A percentile compares a stretch with the other conserved stretches of the same genome.
Evolutionary conservation across 108 stramenopile species (phyloP).

Genomic region (Mayamaea pseudoterrestris): DNA sequence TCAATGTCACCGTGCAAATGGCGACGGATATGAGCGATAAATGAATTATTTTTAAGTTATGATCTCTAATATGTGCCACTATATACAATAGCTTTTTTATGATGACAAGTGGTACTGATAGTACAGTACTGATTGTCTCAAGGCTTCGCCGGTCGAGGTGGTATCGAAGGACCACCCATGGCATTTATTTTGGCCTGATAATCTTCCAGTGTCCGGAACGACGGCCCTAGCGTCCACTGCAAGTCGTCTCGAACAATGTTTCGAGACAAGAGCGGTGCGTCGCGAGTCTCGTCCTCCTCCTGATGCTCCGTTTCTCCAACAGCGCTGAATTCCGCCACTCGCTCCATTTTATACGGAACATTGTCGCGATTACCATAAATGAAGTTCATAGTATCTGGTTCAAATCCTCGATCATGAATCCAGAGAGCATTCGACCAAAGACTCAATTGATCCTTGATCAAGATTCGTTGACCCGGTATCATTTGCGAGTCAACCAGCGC

Average conservation of each 20-base stretch:
- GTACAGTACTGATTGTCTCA: too few species aligned
- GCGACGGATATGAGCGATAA: too few species aligned
- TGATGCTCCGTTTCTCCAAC: slow-evolving; percentile 1
- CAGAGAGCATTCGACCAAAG: slow-evolving; percentile 65
- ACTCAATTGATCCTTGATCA: slow-evolving; percentile 63
- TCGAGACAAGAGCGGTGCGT: too few species aligned
- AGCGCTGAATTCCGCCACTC: slow-evolving; percentile 18
- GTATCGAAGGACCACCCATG: slow-evolving; percentile 32
- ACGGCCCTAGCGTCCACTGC: slow-evolving; percentile 62
- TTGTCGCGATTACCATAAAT: slow-evolving; percentile 73
- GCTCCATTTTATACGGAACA: slow-evolving; percentile 65
- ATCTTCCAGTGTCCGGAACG: slow-evolving; percentile 27
- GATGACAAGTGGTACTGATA: too few species aligned
- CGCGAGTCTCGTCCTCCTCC: too few species aligned
- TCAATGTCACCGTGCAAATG: too few species aligned
- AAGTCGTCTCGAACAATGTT: slow-evolving; percentile 24
- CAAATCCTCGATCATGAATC: slow-evolving; percentile 78
- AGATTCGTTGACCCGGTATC: slow-evolving; percentile 61
- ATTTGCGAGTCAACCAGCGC: slow-evolving; percentile 61
- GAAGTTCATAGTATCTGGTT: slow-evolving; percentile 42
- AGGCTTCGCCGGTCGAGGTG: too few species aligned
- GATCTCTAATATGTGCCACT: too few species aligned
- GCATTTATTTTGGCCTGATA: slow-evolving; percentile 35
- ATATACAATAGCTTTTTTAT: too few species aligned
- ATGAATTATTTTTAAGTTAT: too few species aligned